phyloP scores from a whole-genome alignment of 345 rosid species.

The Eucalyptus erythrocorys region DNA sequence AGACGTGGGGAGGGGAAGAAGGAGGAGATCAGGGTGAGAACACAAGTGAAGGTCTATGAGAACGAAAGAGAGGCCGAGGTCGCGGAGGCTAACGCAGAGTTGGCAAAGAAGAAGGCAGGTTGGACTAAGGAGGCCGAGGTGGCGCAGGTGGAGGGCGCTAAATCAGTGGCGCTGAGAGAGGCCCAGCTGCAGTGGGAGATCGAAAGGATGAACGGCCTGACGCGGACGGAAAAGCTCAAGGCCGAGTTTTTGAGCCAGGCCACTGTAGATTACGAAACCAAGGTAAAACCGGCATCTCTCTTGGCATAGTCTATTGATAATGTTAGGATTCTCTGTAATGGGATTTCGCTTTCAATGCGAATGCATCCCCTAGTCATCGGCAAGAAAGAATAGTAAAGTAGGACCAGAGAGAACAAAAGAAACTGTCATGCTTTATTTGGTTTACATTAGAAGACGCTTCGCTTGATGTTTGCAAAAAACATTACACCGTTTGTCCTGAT shows the following conservation, averaged over 20 bases:
- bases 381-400: neutral
- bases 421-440: neutral
- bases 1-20: slow-evolving; percentile 54
- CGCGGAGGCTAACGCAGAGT: slow-evolving; percentile 53
- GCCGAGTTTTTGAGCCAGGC: slow-evolving; percentile 73
- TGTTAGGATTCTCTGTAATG: neutral
- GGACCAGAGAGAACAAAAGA: neutral
- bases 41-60: slow-evolving; percentile 60
- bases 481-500: neutral
- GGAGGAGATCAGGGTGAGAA: slow-evolving; percentile 53
- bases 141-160: slow-evolving; percentile 70
- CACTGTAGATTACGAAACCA: slow-evolving; percentile 71
- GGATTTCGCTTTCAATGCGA: neutral
- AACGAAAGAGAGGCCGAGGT: slow-evolving; percentile 68
- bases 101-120: slow-evolving; percentile 67
- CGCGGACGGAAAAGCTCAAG: slow-evolving; percentile 60
- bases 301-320: neutral
- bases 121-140: slow-evolving; percentile 51
- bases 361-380: neutral
- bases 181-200: slow-evolving; percentile 70
- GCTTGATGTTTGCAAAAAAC: neutral
- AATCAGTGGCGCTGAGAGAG: slow-evolving; percentile 54
- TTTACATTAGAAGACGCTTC: neutral
- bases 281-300: slow-evolving; percentile 14
- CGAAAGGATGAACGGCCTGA: slow-evolving; percentile 63